These are phyloP conservation scores for Neonothopanus nambi DNA, from an alignment of 1,284 basidiomycete species.

Conservation along the genomic window DNA sequence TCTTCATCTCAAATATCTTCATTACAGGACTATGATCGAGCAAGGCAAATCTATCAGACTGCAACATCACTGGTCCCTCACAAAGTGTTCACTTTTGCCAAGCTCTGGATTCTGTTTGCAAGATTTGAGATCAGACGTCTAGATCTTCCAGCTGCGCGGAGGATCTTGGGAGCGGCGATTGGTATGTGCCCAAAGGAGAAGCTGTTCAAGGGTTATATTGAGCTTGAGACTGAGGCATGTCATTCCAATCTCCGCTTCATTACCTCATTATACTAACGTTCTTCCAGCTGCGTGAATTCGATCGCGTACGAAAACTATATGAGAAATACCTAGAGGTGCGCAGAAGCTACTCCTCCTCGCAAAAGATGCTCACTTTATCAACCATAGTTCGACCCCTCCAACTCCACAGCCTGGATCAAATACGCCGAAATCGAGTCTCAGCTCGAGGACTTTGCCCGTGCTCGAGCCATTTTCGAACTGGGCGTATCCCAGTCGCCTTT, in stretches of 20 bases:
- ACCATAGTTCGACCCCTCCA: conserved; percentile 80
- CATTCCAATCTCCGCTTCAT: not conserved
- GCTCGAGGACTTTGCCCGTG: conserved; percentile 89
- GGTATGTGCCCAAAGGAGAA: conserved; percentile 97
- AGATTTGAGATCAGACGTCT: conserved; percentile 90
- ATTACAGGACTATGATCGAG: conserved; percentile 74
- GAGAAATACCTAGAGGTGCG: conserved; percentile 90
- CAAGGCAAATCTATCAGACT: conserved; percentile 92
- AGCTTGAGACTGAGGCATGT: conserved; percentile 84
- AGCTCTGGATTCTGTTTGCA: conserved; percentile 90
- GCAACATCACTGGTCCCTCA: conserved; percentile 90
- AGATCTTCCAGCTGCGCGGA: conserved; percentile 84
- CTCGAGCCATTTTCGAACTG: conserved; percentile 94
- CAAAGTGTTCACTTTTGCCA: conserved; percentile 96
- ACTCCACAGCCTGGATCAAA: conserved; percentile 94
- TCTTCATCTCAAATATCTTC: conserved; percentile 11
- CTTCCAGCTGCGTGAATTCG: conserved; percentile 84
- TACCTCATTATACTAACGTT: conserved; percentile 14
- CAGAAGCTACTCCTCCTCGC: not conserved
- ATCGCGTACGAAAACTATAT: conserved; percentile 89
- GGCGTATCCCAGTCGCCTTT: conserved; percentile 89
- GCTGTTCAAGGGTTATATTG: conserved; percentile 92
- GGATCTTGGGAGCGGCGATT: conserved; percentile 87
- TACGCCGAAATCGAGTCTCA: conserved; percentile 95
- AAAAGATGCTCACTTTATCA: conserved; percentile 11